phyloP scores from a whole-genome alignment of 306 rosid species.

The Prosopis cineraria region DNA sequence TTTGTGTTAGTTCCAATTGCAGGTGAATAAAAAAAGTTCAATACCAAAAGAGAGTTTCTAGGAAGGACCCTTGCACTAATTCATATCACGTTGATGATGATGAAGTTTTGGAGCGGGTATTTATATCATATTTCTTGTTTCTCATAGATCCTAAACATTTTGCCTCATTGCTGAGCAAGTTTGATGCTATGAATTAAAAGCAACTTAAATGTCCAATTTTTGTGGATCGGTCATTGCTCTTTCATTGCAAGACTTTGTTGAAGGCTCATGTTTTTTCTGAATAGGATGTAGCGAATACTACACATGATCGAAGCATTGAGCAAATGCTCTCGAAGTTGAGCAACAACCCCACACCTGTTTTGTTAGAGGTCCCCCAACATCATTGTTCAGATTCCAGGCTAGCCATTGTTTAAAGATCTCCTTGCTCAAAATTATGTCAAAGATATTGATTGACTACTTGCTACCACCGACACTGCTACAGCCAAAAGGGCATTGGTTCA shows the following conservation, averaged over 20 bases:
- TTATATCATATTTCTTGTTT: constrained; percentile 18
- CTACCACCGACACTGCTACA: no score
- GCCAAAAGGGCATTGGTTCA: no score
- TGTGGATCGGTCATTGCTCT: constrained; percentile 77
- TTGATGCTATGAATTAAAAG: constrained; percentile 6
- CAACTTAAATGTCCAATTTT: constrained; percentile 32
- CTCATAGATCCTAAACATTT: constrained; percentile 22
- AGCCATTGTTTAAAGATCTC: no score
- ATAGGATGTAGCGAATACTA: constrained; percentile 27
- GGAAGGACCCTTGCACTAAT: constrained; percentile 32
- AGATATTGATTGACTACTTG: no score
- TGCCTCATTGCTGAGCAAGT: background rate
- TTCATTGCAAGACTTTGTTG: constrained; percentile 61
- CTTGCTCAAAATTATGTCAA: no score
- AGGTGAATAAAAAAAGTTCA: constrained; percentile 54
- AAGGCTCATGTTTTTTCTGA: constrained; percentile 34
- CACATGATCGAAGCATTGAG: no score
- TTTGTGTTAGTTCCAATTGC: constrained; percentile 25
- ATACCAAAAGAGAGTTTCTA: constrained; percentile 48
- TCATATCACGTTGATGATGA: constrained; percentile 53
- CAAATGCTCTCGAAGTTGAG: no score
- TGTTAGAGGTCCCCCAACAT: no score
- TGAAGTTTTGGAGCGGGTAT: constrained; percentile 72
- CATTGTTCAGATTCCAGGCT: no score
- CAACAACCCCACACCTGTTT: no score